These are phyloP conservation scores for Pythium brachiatum DNA, from an alignment of 352 stramenopile species.

Conservation along the genomic window DNA sequence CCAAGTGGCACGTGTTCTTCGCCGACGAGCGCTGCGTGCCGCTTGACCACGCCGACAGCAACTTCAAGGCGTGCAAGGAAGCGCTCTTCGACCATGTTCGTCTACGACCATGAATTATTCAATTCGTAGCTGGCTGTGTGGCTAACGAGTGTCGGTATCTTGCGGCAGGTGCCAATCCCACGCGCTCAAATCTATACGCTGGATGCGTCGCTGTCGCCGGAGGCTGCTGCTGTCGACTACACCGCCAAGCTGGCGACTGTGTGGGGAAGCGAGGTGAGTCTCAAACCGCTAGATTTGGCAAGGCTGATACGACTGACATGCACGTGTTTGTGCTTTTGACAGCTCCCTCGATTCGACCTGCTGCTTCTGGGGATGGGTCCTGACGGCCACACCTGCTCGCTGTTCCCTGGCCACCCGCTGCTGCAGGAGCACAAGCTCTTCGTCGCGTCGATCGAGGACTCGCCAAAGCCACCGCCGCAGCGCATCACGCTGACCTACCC, in stretches of 20 bases:
- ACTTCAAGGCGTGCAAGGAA: constrained; percentile 92
- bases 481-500: constrained; percentile 97
- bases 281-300: too few relatives aligned
- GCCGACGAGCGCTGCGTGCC: constrained; percentile 97
- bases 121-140: background rate
- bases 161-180: constrained; percentile 67
- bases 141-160: background rate
- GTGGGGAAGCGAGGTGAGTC: constrained; percentile 54
- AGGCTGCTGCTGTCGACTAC: constrained; percentile 70
- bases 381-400: constrained; percentile 97
- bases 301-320: background rate
- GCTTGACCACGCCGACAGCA: constrained; percentile 92
- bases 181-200: constrained; percentile 91
- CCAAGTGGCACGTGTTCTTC: constrained; percentile 98
- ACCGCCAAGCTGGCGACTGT: constrained; percentile 60
- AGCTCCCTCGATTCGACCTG: constrained; percentile 92
- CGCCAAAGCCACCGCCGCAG: constrained; percentile 95
- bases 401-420: constrained; percentile 95
- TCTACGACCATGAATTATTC: background rate
- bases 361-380: constrained; percentile 97
- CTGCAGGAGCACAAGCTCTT: constrained; percentile 83
- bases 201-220: constrained; percentile 67
- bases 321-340: background rate
- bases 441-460: constrained; percentile 96
- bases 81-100: constrained; percentile 86